Evolutionary conservation across 305 asterid species (phyloP), one percentile per base, ranked within the genome.

Genomic region (Fraxinus floribunda): DNA sequence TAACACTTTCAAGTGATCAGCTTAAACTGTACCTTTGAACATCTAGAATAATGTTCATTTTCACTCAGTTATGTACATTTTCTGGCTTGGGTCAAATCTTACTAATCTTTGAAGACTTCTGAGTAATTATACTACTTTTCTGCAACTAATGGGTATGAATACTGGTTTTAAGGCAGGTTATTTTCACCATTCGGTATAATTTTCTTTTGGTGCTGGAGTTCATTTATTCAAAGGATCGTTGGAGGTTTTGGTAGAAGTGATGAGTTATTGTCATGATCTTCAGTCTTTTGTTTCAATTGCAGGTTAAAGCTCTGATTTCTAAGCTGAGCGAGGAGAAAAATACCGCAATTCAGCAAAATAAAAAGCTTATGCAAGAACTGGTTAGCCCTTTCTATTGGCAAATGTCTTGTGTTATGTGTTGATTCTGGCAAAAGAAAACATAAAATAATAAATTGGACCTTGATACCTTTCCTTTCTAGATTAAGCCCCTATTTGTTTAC

Each of bases 311-410:
- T 81, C 83, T 90, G 80, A 84, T 93, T 62, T 84, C 90, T 7
- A 91, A 87, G 91, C 88, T 93, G 88, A 89, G 89, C 10, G 94
- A 86, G 76, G 95, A 93, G 87, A 93, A 90, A 79, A 82, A 52
- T 79, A 79, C 85, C 84, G 90, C 83, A 39, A 34, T 90, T 85
- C 90, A 89, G 89, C 91, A 86, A 91, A 91, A 86, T 80, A 87
- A 77, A 81, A 89, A 86, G 89, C 93, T 93, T 81, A 89, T 86
- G 88, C 93, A 90, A 86, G 93, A 91, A 88, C 85, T 93, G 93
- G 95, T 93, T 87, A 82, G 78, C 76, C 70, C 75, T 83, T 79
- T 22, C 38, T 74, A 8, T 52, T 39, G 30, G 60, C 30, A 44
- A 75, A 22, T 38, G 57, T 75, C 52, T 68, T 1, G 9, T 81